Evolutionary conservation across 192 early-diverging fungal genomes (phyloP).

Genomic region (Anaeromyces robustus): DNA sequence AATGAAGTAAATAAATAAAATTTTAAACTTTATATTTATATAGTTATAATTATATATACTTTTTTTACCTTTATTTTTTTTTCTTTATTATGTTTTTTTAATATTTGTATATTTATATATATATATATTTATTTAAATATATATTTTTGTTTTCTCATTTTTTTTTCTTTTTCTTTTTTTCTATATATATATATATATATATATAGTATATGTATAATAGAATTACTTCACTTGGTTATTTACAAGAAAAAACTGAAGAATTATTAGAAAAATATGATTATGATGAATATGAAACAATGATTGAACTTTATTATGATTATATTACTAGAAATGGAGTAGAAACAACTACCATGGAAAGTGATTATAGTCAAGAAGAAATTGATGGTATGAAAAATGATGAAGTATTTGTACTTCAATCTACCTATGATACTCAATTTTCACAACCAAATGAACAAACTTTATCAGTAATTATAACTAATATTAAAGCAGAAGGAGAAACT

Average conservation of each 20-base stretch:
- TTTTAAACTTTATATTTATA: too few species aligned
- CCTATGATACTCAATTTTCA: slow-evolving; percentile 40
- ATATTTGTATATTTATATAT: too few species aligned
- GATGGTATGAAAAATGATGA: slow-evolving; percentile 36
- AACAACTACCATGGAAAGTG: slow-evolving; percentile 13
- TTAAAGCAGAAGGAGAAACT: slow-evolving; percentile 14
- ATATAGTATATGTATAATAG: slow-evolving; percentile 40
- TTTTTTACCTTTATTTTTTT: too few species aligned
- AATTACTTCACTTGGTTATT: slow-evolving; percentile 40
- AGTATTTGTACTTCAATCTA: slow-evolving; percentile 43
- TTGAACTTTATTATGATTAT: slow-evolving; percentile 20
- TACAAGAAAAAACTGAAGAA: slow-evolving; percentile 21
- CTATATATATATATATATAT: not conserved
- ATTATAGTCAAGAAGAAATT: slow-evolving; percentile 10
- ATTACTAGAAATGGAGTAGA: slow-evolving; percentile 19
- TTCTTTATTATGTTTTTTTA: too few species aligned
- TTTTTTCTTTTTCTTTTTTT: too few species aligned
- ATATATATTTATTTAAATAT: too few species aligned
- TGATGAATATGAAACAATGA: slow-evolving; percentile 34
- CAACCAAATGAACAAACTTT: slow-evolving; percentile 1
- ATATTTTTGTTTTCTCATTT: too few species aligned
- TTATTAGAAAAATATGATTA: slow-evolving; percentile 20
- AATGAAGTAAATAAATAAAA: not conserved
- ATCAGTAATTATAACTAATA: slow-evolving; percentile 12
- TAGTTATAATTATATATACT: too few species aligned